phyloP scores from a whole-genome alignment of 352 stramenopile genomes.

The Nothophytophthora sp. region DNA sequence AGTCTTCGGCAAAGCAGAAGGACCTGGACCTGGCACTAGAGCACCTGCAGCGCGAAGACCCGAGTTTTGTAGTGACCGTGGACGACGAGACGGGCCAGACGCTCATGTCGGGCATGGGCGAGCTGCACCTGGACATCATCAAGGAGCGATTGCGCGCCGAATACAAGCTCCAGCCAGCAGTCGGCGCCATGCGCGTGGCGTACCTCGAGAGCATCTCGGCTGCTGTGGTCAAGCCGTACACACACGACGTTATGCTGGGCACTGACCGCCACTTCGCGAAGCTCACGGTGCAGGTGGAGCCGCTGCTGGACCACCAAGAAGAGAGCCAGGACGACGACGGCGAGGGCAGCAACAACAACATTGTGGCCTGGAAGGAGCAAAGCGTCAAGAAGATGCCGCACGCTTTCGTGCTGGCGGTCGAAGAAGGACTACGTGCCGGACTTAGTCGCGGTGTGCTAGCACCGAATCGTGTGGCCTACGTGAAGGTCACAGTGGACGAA shows the following conservation, averaged over 20 bases:
- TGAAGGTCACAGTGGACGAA: constrained; percentile 69
- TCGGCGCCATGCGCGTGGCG: constrained; percentile 88
- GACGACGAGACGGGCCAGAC: constrained; percentile 98
- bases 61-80: constrained; percentile 95
- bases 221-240: constrained; percentile 36
- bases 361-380: constrained; percentile 56
- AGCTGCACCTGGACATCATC: constrained; percentile 95
- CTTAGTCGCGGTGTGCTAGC: constrained; percentile 65
- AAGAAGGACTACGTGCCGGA: constrained; percentile 59
- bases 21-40: constrained; percentile 86
- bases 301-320: constrained; percentile 40
- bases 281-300: constrained; percentile 48
- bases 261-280: constrained; percentile 78
- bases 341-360: constrained; percentile 42
- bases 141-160: constrained; percentile 90
- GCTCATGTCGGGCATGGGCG: constrained; percentile 96
- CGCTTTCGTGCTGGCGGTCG: constrained; percentile 61
- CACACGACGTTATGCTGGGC: constrained; percentile 66
- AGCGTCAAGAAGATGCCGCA: constrained; percentile 61
- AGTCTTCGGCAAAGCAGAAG: constrained; percentile 84
- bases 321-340: constrained; percentile 18
- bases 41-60: constrained; percentile 91
- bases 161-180: constrained; percentile 85
- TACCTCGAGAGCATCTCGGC: constrained; percentile 89
- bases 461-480: constrained; percentile 59